Evolutionary conservation across 257 asterid species (phyloP), one percentile per base, ranked within the genome.

Genomic region (Ophiorrhiza pumila): DNA sequence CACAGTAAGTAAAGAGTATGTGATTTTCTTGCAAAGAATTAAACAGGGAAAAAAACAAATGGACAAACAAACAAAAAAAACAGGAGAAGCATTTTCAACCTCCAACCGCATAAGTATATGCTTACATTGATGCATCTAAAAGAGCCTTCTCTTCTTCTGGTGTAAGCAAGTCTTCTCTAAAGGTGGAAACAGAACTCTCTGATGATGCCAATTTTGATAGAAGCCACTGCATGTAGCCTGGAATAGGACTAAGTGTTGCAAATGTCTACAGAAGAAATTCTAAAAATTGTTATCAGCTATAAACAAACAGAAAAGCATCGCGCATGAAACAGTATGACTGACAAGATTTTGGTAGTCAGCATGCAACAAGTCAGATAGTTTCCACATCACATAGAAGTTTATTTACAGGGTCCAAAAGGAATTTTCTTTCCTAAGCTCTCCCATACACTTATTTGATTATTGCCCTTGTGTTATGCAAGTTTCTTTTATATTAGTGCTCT

Each of bases 191-290:
- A 74, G 95, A 85, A 68, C 83, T 83, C 83, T 86, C 96, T 46
- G 89, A 81, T 35, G 93, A 83, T 61, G 82, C 88, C 88, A 94
- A 82, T 87, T 94, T 94, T 68, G 95, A 78, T 47, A 85, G 82
- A 76, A 94, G 92, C 97, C 99, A 94, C 69, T 83, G 89, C 96
- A 87, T 86, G 82, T 73, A 94, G 76, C 97, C 99, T 55, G 99
- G 97, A 60, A 94, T 86, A 65, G 99, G 99, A 81, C 99, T 94
- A 78, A 94, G 97, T 18, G 99, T 94, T 65, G 99, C 97, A 74
- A 94, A 94, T 65, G 91, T 88, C 99, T 94, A 89, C 84, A 85
- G 68, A 80, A 31, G 27, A 77, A 76, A 69, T 74, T 76, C 57
- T 50, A 45, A 47, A 67, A 68, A 69, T 74, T 76, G 75, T 20